Evolutionary conservation across 495 filamentous ascomycete species (phyloP), one percentile per base, ranked within the genome.

Genomic region (Entonaema liquescens): DNA sequence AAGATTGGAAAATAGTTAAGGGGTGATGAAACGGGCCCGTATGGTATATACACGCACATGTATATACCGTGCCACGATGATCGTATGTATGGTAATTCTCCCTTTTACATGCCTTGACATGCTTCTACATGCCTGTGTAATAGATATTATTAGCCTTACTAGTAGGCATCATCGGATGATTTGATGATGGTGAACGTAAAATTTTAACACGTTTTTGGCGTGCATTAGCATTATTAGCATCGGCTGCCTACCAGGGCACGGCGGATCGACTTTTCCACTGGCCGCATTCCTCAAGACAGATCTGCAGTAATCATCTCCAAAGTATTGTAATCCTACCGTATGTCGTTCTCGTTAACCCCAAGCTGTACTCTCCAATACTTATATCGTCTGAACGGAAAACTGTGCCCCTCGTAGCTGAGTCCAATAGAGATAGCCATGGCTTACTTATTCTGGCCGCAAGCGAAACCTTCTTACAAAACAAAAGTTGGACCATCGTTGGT

Each of bases 291-390:
- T 54, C 31, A 29, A 68, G 70, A 38, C 64, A 62, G 64, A 68
- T 72, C 70, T 68, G 70, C 65, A 62, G 60, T 68, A 56, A 72
- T 72, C 70, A 68, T 68, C 55, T 55, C 59, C 26, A 40, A 64
- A 56, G 25, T 63, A 59, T 36, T 60, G 64, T 63, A 62, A 54
- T 54, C 57, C 31, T 68, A 60, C 59, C 58, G 62, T 67, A 67
- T 67, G 68, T 57, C 60, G 44, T 64, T 54, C 49, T 52, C 44
- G 47, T 58, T 61, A 56, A 58, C 49, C 47, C 21, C 59, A 67
- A 42, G 54, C 54, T 42, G 63, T 67, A 31, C 23, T 31, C 23
- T 59, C 21, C 13, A 42, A 42, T 52, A 42, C 52, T 42, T 58
- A 40, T 62, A 62, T 33, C 52, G 53, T 54, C 23, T 8, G 49